Base-by-base conservation (phyloP, 139 green algal genomes). In the Asterochloris erici region DNA sequence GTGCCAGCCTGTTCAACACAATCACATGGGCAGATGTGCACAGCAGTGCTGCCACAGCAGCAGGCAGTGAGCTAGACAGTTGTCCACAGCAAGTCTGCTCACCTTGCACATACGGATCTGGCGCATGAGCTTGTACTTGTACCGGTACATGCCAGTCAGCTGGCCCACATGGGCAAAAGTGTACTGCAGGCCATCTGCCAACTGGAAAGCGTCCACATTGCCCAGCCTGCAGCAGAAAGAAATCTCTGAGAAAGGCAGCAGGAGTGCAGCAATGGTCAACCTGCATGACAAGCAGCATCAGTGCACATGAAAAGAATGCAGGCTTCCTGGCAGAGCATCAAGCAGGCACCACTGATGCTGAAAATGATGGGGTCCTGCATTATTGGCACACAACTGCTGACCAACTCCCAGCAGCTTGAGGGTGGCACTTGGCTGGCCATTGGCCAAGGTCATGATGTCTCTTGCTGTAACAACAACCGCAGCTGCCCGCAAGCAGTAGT, bases 41-140 rank as follows among this genome's bases (percentile, higher is more conserved):
- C 10, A 47, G 70, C 73, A 77, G 1, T 74, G 47, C 23, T n/a
- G 77, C 16, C 9, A 73, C 63, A 54, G 14, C 70, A 76, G 21
- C 9, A 27, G 21, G 23, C 14, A 54, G 21, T 28, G 21, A 27
- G 24, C 2, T 6, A 54, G 38, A 54, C 2, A 2, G 6, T 54
- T 54, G 38, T 6, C 38, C 38, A 54, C 38, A 6, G 38, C 38
- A 16, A 63, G 74, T 2, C 28, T 64, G 19, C 74, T 60, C 15
- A 83, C 85, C 92, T 98, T 98, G 94, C 95, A 98, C 94, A 98
- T 98, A 85, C 97, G 94, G 82, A 99, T 97, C 92, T 99, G 97
- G 16, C 97, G 89, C 97, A 99, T 99, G 61, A 99, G 93, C 82
- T 95, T 92, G 92, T 99, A 99, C 93, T 99, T 99, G 93, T 99